Base-by-base conservation (phyloP, 2,329 filamentous ascomycete species). In the Neofusicoccum laricinum region DNA sequence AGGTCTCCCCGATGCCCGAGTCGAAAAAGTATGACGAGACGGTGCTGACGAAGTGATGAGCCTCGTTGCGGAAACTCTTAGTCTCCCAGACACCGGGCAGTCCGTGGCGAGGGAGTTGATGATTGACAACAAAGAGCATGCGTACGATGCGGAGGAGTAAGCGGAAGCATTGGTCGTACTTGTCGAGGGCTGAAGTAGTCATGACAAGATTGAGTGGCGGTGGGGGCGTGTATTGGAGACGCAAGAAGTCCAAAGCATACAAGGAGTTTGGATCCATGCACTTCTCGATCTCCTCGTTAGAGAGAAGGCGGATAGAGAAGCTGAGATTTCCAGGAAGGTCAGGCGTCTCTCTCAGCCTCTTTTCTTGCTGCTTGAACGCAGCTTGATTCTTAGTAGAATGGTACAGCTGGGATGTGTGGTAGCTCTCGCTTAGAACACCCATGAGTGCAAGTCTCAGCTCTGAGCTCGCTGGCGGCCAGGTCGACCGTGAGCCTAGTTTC, bases 401-500 rank as follows among this genome's bases (percentile, higher is more conserved):
- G 50, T 74, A 76, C 0, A 76, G 70, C 2, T 70, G 66, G 10
- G 76, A 77, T 1, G 76, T 76, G 51, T 78, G 77, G 69, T 92
- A 92, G 67, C 87, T 91, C 68, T 97, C 93, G 1, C 85, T 84
- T 6, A 98, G 80, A 0, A 98, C 85, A 0, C 92, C 93, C 85
- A 93, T 96, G 17, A 99, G 82, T 0, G 92, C 92, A 4, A 98
- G 82, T 10, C 93, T 87, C n/a, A 99, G 80, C 75, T 98, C 95
- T 0, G 93, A 97, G 75, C 91, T 96, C 25, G 93, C 93, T 4
- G 95, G 95, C 30, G 95, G 95, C 95, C 95, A 98, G 36, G 84
- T 91, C 63, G 91, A 88, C 70, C 92, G 86, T 2, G 86, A 87
- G n/a, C 90, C 90, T 0, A 98, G 81, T 45, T 93, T 89, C 45